Evolutionary conservation across 441 rosid species (phyloP), one percentile per base, ranked within the genome.

Genomic region (Cnidoscolus chayamansa): DNA sequence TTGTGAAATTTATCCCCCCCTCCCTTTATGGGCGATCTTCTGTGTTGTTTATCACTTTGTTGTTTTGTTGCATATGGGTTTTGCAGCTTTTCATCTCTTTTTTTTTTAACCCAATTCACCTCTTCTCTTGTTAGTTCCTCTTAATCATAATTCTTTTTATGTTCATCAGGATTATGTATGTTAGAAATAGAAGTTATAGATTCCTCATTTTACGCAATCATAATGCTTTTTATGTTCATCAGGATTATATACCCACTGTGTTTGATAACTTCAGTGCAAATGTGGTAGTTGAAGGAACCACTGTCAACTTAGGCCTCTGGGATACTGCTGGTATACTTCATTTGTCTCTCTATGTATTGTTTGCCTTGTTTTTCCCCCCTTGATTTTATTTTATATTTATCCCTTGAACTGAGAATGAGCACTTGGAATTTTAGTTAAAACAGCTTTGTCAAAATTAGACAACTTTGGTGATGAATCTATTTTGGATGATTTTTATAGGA

Each of bases 221-320:
- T 64, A 1, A 64, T 65, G 19, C 43, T 64, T 60, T 45, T 65
- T 65, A 63, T 49, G 30, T 20, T 84, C 51, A 20, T 75, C 93
- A 92, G 99, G 99, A 95, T 81, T 95, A 95, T 67, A 85, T 95
- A 79, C 99, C 99, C 69, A 95, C 99, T 43, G 98, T 92, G 60
- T 95, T 95, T 63, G 98, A 95, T 81, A 92, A 95, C 84, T 95
- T 95, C 86, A 95, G 98, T 81, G 99, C 99, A 76, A 95, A 92
- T 79, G 97, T 95, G 72, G 86, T 86, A 19, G 91, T 87, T 66
- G 99, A 95, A 85, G 94, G 96, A 77, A 90, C 82, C 75, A 90
- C 95, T 74, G 97, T 92, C 31, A 95, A 92, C 79, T 82, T 95
- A 71, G 99, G 99, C 9, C 90, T 95, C 32, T 95, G 99, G 99